Percentiles rank a stretch among this genome's conserved stretches.
phyloP scores from a whole-genome alignment of 1,139 yeast species.

The Taphrina flavorubra region DNA sequence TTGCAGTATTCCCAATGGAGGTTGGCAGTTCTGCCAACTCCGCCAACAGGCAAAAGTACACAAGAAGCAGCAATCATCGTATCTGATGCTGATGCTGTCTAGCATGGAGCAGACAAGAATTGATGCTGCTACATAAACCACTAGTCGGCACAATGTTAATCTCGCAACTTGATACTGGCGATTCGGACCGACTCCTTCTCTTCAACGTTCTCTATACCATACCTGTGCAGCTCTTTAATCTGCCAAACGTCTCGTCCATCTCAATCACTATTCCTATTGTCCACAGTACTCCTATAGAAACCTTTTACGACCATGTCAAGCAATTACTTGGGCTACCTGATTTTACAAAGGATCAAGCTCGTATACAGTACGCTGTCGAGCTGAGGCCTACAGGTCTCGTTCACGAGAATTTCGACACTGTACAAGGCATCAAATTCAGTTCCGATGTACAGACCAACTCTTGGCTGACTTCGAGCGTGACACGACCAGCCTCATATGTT shows the following conservation, averaged over 20 bases:
- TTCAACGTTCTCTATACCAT: constrained; percentile 30
- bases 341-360: neutral
- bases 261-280: constrained; percentile 18
- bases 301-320: neutral
- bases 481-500: constrained; percentile 13
- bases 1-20: constrained; percentile 26
- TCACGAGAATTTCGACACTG: neutral
- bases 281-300: constrained; percentile 1
- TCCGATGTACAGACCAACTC: neutral
- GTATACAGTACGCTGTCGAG: neutral
- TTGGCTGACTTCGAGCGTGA: neutral
- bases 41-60: constrained; percentile 8
- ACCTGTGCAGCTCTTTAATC: constrained; percentile 11
- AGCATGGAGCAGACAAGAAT: constrained; percentile 28
- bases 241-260: constrained; percentile 16
- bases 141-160: constrained; percentile 4
- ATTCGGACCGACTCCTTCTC: constrained; percentile 2
- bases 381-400: neutral
- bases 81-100: neutral
- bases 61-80: neutral
- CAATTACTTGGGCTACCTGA: neutral
- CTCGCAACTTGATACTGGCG: neutral
- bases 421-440: neutral
- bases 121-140: constrained; percentile 22
- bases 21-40: constrained; percentile 8